Evolutionary conservation across 1,284 basidiomycete genomes (phyloP), one percentile per base, ranked within the genome.

Genomic region (Boletus holoroseus): DNA sequence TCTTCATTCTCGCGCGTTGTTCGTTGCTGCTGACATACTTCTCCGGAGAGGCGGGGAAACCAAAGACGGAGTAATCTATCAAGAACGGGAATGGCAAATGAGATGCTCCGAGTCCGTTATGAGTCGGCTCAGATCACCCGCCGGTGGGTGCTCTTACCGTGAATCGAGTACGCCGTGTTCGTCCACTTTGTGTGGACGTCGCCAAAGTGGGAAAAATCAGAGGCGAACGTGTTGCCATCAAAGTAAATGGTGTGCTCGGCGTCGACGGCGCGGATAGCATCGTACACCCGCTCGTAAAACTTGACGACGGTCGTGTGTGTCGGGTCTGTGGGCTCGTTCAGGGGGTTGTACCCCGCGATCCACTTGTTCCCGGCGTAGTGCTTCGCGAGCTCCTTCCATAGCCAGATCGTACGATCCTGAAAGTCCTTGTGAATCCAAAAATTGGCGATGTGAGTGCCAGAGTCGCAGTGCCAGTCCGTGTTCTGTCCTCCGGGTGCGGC

Each of bases 351-450:
- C 7, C 76, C 82, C 3, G 78, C 79, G 55, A 84, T 72, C 86
- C 86, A 89, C 38, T 74, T 66, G 60, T 88, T 83, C 50, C 76
- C 74, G 50, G 73, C 78, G 69, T 88, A 88, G 58, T 79, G 81
- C 55, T 67, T 64, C 0, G 85, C 82, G n/a, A 88, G 71, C 58
- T 82, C 69, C 45, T 73, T 74, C 86, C 87, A 89, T 27, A 88
- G 73, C 77, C 79, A 79, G 36, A 88, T 69, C 3, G 80, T 66
- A 5, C 85, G 74, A 62, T 88, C 83, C 64, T 89, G 85, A 66
- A 88, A 87, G 63, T 89, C 85, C 58, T 79, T 85, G 70, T 88
- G 85, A 11, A 72, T 72, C 83, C 84, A 89, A 69, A 89, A 83
- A 59, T 72, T 70, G 8, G 78, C 78, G 35, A 78, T 71, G 60